Base-by-base conservation (phyloP, 202 grass and related monocot genomes). In the Bolboschoenoplectus hybrid region DNA sequence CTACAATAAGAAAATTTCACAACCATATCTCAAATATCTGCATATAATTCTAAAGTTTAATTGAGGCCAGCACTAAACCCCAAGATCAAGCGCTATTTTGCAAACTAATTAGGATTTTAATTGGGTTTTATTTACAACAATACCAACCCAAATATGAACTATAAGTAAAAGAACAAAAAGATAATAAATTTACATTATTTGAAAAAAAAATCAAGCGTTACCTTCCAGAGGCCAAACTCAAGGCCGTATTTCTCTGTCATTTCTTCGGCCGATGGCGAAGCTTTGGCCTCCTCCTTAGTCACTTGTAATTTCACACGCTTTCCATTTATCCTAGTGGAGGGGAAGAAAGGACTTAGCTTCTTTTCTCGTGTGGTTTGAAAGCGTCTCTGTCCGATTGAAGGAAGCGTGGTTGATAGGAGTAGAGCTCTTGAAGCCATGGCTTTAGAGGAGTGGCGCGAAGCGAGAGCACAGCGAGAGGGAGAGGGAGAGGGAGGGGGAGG, bases 161-260 rank as follows among this genome's bases (percentile, higher is more conserved):
- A 41, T 43, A 43, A 68, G 14, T 17, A 3, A 40, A 67, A 45
- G n/a, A 51, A 58, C 20, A 52, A 52, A 34, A 35, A 13, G 40
- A 52, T 12, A 35, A 55, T 39, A 10, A 38, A 3, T 81, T 50
- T 17, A 16, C 19, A 68, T 47, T 53, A 45, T 14, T 20, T 84
- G 19, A 65, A 62, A 63, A 57, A 57, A 1, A 45, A 1, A 45
- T 34, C 3, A 39, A 7, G 19, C 10, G 44, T 1, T 43, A 99
- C 97, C 68, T 99, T 97, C 92, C 93, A 99, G 45, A 94, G 93
- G 76, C 92, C 97, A 60, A 92, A 83, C 89, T 99, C 93, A 70
- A 99, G 93, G 19, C 97, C 93, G 55, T 89, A 99, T 84, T 99
- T 97, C 88, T 99, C 80, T 53, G 97, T 97, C 65, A 93, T 86